Percentiles rank a stretch among this genome's conserved stretches.
phyloP scores from a whole-genome alignment of 352 stramenopile species.

The Blastocystis sp. region DNA sequence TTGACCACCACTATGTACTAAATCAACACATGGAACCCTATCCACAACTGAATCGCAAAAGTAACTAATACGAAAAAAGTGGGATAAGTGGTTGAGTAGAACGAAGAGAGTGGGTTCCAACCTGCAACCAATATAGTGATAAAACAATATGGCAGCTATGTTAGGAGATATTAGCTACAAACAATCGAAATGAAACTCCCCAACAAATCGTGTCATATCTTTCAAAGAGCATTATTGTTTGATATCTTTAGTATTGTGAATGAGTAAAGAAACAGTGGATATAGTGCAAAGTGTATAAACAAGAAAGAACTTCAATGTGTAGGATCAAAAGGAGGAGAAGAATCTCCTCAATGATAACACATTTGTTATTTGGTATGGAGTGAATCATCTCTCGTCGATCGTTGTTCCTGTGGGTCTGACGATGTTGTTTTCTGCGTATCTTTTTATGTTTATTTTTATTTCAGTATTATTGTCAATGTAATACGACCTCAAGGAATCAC shows the following conservation, averaged over 20 bases:
- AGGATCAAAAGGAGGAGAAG: background rate
- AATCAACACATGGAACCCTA: no score
- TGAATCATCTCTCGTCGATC: slow-evolving; percentile 41
- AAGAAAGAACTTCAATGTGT: background rate
- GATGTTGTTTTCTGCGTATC: slow-evolving; percentile 72
- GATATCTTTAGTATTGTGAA: background rate
- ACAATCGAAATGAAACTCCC: slow-evolving; percentile 20
- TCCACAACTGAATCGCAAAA: no score
- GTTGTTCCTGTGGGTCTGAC: slow-evolving; percentile 70
- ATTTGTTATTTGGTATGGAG: slow-evolving; percentile 48
- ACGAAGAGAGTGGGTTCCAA: background rate
- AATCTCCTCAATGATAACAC: slow-evolving; percentile 20
- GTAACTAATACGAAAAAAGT: background rate
- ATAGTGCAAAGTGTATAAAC: background rate
- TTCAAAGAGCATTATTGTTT: background rate
- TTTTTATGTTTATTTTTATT: background rate
- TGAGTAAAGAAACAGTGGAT: background rate
- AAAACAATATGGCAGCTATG: no score
- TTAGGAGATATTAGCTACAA: no score
- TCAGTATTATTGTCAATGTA: slow-evolving; percentile 69
- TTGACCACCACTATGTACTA: no score
- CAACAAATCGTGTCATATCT: background rate
- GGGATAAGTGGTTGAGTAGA: background rate
- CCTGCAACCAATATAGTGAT: background rate
- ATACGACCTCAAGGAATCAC: slow-evolving; percentile 68